Percentiles rank a stretch among this genome's conserved stretches.
These are phyloP conservation scores for Phytophthora hybrid DNA, from an alignment of 352 stramenopile genomes.

Conservation along the genomic window DNA sequence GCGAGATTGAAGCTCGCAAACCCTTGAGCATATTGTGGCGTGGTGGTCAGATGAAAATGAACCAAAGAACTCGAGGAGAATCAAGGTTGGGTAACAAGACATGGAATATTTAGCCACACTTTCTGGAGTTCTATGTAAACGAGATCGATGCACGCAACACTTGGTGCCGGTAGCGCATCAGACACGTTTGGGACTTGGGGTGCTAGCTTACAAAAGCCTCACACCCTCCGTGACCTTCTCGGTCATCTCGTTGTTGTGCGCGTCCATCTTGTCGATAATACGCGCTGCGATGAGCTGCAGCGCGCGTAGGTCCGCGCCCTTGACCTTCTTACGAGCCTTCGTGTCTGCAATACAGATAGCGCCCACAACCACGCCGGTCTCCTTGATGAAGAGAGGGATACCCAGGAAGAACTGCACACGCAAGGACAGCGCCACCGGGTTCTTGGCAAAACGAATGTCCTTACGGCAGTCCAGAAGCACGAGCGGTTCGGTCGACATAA, in stretches of 20 bases:
- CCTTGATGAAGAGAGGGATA: constrained; percentile 73
- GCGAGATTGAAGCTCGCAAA: no score
- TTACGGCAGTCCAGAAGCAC: constrained; percentile 78
- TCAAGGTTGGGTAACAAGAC: constrained; percentile 30
- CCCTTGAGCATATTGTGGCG: no score
- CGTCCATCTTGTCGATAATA: constrained; percentile 82
- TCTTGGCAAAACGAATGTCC: constrained; percentile 83
- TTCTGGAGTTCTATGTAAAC: constrained; percentile 40
- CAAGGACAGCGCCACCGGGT: constrained; percentile 74
- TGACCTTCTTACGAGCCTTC: constrained; percentile 67
- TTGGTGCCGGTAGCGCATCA: constrained; percentile 11
- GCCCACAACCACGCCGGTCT: constrained; percentile 72
- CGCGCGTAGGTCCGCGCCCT: constrained; percentile 69
- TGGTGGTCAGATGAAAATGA: background rate
- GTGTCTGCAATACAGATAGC: constrained; percentile 78
- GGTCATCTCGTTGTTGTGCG: constrained; percentile 44
- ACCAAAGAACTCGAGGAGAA: background rate
- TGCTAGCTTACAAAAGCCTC: constrained; percentile 42
- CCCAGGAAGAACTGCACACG: constrained; percentile 85
- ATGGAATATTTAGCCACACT: constrained; percentile 48
- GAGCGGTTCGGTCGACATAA: constrained; percentile 80
- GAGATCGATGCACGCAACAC: constrained; percentile 21
- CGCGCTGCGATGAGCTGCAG: constrained; percentile 72
- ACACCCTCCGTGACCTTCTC: constrained; percentile 42
- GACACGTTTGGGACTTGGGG: constrained; percentile 15